These are phyloP conservation scores for Nigrospora sphaerica DNA, from an alignment of 2,329 filamentous ascomycete species.

Conservation along the genomic window DNA sequence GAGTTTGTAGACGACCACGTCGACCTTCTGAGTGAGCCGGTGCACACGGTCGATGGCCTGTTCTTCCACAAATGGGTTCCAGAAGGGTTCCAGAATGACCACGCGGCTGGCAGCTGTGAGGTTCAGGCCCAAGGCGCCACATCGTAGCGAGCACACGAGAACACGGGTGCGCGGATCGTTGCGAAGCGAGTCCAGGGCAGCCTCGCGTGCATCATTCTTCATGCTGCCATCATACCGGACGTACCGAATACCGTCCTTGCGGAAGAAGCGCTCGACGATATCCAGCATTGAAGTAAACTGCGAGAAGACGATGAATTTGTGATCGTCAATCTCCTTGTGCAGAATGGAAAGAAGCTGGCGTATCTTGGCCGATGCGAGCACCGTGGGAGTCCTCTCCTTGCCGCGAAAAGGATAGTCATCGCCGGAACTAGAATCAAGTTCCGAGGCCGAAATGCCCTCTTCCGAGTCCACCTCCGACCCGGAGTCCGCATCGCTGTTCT, in stretches of 20 bases:
- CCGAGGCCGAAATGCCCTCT: constrained; percentile 30
- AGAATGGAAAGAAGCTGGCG: constrained; percentile 77
- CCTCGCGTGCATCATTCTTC: constrained; percentile 88
- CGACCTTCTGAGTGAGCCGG: constrained; percentile 91
- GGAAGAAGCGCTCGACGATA: constrained; percentile 86
- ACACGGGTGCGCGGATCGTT: constrained; percentile 70
- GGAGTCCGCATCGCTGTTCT: constrained; percentile 15
- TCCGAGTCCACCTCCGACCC: constrained; percentile 15
- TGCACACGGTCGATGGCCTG: constrained; percentile 98
- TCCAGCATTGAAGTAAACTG: constrained; percentile 99
- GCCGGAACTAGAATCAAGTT: constrained; percentile 33
- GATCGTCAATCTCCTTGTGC: constrained; percentile 65
- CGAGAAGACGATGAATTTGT: constrained; percentile 98
- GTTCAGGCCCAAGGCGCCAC: constrained; percentile 87
- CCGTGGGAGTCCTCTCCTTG: constrained; percentile 37
- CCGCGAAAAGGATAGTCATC: constrained; percentile 20
- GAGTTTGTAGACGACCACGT: constrained; percentile 92
- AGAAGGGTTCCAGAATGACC: constrained; percentile 94
- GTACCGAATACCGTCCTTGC: constrained; percentile 65
- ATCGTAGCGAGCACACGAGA: constrained; percentile 87
- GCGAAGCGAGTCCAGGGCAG: constrained; percentile 69
- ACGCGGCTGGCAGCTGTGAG: constrained; percentile 89
- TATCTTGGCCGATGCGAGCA: constrained; percentile 82
- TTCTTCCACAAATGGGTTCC: constrained; percentile 99
- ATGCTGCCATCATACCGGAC: constrained; percentile 93